phyloP scores from a whole-genome alignment of 2,329 filamentous ascomycete species.

The Clathrospora elynae region DNA sequence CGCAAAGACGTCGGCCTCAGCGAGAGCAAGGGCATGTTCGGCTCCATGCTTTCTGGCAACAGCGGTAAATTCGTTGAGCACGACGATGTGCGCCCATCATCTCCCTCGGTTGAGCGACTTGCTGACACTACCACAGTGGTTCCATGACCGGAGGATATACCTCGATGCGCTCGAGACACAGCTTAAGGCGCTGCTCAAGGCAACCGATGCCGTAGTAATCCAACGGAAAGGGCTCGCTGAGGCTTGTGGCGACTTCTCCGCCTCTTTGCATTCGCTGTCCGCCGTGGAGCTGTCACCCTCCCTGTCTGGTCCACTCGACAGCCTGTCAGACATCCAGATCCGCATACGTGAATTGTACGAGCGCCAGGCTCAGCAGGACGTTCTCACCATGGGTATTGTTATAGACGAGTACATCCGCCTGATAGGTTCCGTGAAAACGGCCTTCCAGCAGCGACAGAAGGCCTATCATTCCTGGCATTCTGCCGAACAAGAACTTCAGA shows the following conservation, averaged over 20 bases:
- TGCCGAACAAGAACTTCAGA: constrained; percentile 87
- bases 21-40: constrained; percentile 93
- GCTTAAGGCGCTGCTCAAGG: constrained; percentile 86
- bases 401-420: constrained; percentile 98
- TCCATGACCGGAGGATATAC: constrained; percentile 94
- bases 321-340: constrained; percentile 88
- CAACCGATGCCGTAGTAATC: constrained; percentile 87
- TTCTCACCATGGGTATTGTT: constrained; percentile 93
- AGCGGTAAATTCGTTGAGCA: constrained; percentile 91
- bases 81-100: constrained; percentile 72
- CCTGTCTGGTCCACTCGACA: constrained; percentile 86
- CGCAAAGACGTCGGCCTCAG: constrained; percentile 81
- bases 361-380: constrained; percentile 94
- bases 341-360: constrained; percentile 95
- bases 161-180: constrained; percentile 92
- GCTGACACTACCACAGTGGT: constrained; percentile 68
- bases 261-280: constrained; percentile 88
- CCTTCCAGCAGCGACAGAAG: constrained; percentile 91
- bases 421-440: constrained; percentile 92
- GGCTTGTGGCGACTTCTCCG: constrained; percentile 89
- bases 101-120: background rate
- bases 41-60: constrained; percentile 77
- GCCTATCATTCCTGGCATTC: constrained; percentile 93
- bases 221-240: constrained; percentile 94
- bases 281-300: constrained; percentile 89